These are phyloP conservation scores for Hirschfeldia incana DNA, from an alignment of 345 rosid species.

Conservation along the genomic window DNA sequence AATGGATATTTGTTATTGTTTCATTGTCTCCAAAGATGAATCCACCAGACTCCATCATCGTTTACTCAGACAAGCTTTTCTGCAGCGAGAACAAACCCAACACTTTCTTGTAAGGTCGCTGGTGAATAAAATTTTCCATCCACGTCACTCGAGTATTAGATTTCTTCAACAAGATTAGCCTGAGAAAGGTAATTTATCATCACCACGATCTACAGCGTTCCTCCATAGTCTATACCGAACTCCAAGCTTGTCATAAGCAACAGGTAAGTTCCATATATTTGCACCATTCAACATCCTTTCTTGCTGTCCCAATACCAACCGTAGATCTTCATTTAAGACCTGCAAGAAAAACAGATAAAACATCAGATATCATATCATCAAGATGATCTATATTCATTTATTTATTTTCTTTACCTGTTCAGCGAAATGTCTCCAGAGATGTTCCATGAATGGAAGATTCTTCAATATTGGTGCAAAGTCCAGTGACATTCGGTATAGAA, in stretches of 20 bases:
- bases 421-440: conserved; percentile 91
- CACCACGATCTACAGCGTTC: conserved; percentile 67
- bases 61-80: conserved; percentile 27
- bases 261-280: conserved; percentile 88
- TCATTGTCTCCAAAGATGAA: conserved; percentile 29
- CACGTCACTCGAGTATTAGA: conserved; percentile 22
- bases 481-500: conserved; percentile 88
- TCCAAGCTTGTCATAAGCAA: conserved; percentile 91
- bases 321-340: conserved; percentile 91
- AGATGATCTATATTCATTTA: not conserved
- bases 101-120: conserved; percentile 10
- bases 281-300: conserved; percentile 90
- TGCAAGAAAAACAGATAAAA: conserved; percentile 29
- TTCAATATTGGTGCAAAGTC: conserved; percentile 92
- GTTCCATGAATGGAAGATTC: conserved; percentile 79
- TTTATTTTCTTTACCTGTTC: conserved; percentile 62
- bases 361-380: not conserved
- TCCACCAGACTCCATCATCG: conserved; percentile 17
- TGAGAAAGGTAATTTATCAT: conserved; percentile 63
- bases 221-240: conserved; percentile 95
- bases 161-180: conserved; percentile 28
- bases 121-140: conserved; percentile 4
- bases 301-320: conserved; percentile 93
- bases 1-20: conserved; percentile 18
- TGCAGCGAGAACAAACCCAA: conserved; percentile 3